Conservation (phyloP, 768 basidiomycete genomes). For the Phylloporus sp. region DNA sequence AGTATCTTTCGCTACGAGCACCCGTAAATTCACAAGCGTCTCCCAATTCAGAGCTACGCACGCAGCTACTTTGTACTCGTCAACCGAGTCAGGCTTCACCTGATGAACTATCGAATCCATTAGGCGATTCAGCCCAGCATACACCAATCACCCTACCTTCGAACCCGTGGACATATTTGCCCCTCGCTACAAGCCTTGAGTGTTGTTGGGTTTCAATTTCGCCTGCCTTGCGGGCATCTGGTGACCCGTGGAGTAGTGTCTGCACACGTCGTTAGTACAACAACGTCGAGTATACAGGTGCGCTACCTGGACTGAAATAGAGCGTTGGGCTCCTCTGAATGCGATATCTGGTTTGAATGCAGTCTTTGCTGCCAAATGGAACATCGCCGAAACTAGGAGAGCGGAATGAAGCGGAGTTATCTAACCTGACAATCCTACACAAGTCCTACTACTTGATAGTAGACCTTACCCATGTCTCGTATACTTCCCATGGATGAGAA, state of each 20-base stretch:
- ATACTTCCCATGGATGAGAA: slow-evolving; percentile 34
- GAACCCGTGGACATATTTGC: slow-evolving; percentile 91
- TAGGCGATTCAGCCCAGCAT: background rate
- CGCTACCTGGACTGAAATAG: slow-evolving; percentile 62
- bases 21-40: slow-evolving; percentile 5
- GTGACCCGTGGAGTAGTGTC: slow-evolving; percentile 92
- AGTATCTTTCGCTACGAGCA: slow-evolving; percentile 69
- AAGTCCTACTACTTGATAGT: slow-evolving; percentile 3
- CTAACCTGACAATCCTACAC: too few species aligned
- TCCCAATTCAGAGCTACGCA: slow-evolving; percentile 36
- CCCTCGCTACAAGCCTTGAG: slow-evolving; percentile 82
- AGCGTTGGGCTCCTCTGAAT: slow-evolving; percentile 36
- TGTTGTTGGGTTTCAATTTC: slow-evolving; percentile 77
- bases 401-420: slow-evolving; percentile 6
- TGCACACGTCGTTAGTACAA: slow-evolving; percentile 36
- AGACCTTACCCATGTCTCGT: slow-evolving; percentile 40
- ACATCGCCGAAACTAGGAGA: slow-evolving; percentile 16
- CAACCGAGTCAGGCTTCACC: slow-evolving; percentile 75
- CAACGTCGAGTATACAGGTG: slow-evolving; percentile 18
- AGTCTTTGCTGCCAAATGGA: slow-evolving; percentile 17
- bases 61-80: slow-evolving; percentile 89
- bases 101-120: slow-evolving; percentile 58
- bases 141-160: slow-evolving; percentile 50
- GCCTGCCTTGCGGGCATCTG: slow-evolving; percentile 81
- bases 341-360: slow-evolving; percentile 10